A percentile compares a stretch with the other conserved stretches of the same genome.
These are phyloP conservation scores for Plenodomus lindquistii DNA, from an alignment of 2,329 filamentous ascomycete species.

Conservation along the genomic window DNA sequence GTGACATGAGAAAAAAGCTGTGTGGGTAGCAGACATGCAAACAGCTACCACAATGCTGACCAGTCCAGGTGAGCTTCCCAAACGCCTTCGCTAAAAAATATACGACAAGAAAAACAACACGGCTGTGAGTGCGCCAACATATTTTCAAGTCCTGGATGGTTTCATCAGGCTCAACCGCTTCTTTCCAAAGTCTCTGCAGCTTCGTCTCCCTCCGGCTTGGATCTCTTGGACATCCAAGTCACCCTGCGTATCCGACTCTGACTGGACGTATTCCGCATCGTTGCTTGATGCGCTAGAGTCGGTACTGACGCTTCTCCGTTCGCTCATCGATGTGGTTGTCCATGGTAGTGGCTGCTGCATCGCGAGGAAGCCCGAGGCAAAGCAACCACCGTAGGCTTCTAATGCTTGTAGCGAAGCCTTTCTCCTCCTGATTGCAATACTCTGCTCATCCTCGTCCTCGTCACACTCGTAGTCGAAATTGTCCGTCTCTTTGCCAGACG, in stretches of 20 bases:
- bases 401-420: conserved; percentile 34
- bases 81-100: conserved; percentile 25
- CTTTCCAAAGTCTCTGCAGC: conserved; percentile 13
- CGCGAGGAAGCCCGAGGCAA: conserved; percentile 35
- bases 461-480: conserved; percentile 22
- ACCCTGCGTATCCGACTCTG: conserved; percentile 40
- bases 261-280: conserved; percentile 27
- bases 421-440: conserved; percentile 25
- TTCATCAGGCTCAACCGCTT: not conserved
- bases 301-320: conserved; percentile 13
- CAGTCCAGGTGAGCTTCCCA: conserved; percentile 2
- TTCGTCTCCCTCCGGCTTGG: conserved; percentile 20
- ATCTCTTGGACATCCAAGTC: conserved; percentile 14
- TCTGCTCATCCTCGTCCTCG: conserved; percentile 23
- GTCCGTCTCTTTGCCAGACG: not conserved
- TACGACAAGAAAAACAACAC: conserved; percentile 6
- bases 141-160: not conserved
- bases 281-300: conserved; percentile 12
- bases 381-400: conserved; percentile 38
- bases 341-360: conserved; percentile 30
- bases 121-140: conserved; percentile 2
- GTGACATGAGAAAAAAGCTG: conserved; percentile 18
- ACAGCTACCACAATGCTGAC: not conserved
- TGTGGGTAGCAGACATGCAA: not conserved
- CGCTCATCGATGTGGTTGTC: conserved; percentile 25